A percentile compares a stretch with the other conserved stretches of the same genome.
These are phyloP conservation scores for Penicillium herquei DNA, from an alignment of 495 filamentous ascomycete species.

Conservation along the genomic window DNA sequence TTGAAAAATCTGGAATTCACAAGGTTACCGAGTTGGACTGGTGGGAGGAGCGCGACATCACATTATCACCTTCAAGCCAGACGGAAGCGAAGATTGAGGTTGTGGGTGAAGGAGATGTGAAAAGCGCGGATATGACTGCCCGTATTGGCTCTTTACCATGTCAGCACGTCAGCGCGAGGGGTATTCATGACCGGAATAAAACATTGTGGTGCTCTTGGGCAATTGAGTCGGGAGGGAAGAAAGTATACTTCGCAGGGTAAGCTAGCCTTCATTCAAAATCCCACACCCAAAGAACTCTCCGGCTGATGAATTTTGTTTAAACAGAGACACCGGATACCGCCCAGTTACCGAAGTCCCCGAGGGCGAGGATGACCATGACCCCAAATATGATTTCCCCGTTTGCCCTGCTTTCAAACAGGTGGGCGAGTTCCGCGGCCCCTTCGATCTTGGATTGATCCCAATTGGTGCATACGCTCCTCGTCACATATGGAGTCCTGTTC, in stretches of 20 bases:
- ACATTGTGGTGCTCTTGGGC: slow-evolving; percentile 92
- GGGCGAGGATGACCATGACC: slow-evolving; percentile 68
- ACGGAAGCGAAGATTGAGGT: slow-evolving; percentile 22
- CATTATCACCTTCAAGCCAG: slow-evolving; percentile 45
- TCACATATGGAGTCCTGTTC: slow-evolving; percentile 71
- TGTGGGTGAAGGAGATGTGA: slow-evolving; percentile 27
- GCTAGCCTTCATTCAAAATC: not conserved
- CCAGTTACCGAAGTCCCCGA: slow-evolving; percentile 68
- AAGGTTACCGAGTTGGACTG: slow-evolving; percentile 91
- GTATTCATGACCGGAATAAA: slow-evolving; percentile 61
- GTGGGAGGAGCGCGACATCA: slow-evolving; percentile 85
- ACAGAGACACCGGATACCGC: slow-evolving; percentile 76
- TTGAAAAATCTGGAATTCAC: slow-evolving; percentile 60
- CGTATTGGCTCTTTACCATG: slow-evolving; percentile 78
- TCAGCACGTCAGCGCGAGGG: slow-evolving; percentile 77
- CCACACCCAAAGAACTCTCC: not conserved
- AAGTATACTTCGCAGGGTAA: slow-evolving; percentile 48
- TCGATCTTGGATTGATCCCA: slow-evolving; percentile 92
- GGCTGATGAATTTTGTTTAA: not conserved
- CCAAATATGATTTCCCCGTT: slow-evolving; percentile 66
- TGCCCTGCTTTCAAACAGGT: slow-evolving; percentile 90
- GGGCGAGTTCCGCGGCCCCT: slow-evolving; percentile 76
- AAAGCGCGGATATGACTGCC: slow-evolving; percentile 59
- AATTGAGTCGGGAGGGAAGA: slow-evolving; percentile 62
- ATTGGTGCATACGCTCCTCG: slow-evolving; percentile 91